phyloP scores from a whole-genome alignment of 495 filamentous ascomycete genomes.

The Penicillium cinerascens region DNA sequence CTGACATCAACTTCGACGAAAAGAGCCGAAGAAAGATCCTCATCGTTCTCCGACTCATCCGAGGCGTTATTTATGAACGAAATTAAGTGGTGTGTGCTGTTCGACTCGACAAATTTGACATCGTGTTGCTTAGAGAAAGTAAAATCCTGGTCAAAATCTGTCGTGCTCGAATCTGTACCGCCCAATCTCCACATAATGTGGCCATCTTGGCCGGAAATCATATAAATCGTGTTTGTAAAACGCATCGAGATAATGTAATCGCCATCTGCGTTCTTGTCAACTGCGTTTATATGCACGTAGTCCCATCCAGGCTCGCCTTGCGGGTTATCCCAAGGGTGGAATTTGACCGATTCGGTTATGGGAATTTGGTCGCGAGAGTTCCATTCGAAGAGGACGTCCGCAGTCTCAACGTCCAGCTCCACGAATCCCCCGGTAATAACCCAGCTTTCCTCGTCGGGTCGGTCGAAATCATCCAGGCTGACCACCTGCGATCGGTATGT shows the following conservation, averaged over 20 bases:
- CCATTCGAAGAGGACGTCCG: conserved; percentile 42
- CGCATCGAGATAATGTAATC: conserved; percentile 57
- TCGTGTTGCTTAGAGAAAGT: conserved; percentile 58
- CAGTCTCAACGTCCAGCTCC: conserved; percentile 40
- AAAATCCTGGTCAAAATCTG: conserved; percentile 45
- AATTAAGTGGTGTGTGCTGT: conserved; percentile 40
- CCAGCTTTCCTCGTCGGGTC: conserved; percentile 24
- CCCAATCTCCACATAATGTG: conserved; percentile 55
- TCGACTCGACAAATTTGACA: conserved; percentile 47
- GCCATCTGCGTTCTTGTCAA: conserved; percentile 51
- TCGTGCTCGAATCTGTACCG: conserved; percentile 29
- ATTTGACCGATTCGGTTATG: conserved; percentile 19
- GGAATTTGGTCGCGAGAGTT: conserved; percentile 35
- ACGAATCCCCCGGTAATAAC: conserved; percentile 33
- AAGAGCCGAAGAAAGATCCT: conserved; percentile 47
- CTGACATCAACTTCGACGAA: conserved; percentile 47
- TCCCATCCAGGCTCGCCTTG: conserved; percentile 37
- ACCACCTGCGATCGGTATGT: conserved; percentile 38
- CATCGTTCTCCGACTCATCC: conserved; percentile 35
- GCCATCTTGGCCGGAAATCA: conserved; percentile 53
- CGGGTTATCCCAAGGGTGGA: not conserved
- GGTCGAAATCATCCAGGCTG: conserved; percentile 34
- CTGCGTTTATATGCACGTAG: conserved; percentile 58
- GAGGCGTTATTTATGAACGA: conserved; percentile 52
- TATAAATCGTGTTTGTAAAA: conserved; percentile 52